Percentiles rank a stretch among this genome's conserved stretches.
Conservation (phyloP, 495 filamentous ascomycete genomes). For the Tricharina praecox region DNA sequence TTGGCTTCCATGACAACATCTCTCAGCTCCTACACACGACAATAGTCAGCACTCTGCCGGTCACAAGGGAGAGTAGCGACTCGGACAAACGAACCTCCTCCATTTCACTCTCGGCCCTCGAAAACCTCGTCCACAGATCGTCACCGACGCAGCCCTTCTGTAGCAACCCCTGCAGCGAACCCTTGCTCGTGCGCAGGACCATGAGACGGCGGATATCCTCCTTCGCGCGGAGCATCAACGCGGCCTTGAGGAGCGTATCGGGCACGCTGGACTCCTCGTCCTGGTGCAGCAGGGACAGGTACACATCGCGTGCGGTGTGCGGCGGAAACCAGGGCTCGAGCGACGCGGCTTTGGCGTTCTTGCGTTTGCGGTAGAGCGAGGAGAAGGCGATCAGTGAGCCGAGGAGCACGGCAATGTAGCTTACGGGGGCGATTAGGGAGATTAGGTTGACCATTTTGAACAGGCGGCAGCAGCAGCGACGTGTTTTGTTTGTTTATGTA, state of each 20-base stretch:
- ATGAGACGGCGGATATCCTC: constrained; percentile 88
- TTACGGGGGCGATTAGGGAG: constrained; percentile 32
- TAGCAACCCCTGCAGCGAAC: constrained; percentile 60
- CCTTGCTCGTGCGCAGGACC: constrained; percentile 67
- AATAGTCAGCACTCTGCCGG: neutral
- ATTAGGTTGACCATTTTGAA: constrained; percentile 15
- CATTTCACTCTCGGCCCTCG: constrained; percentile 87
- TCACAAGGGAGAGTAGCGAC: no score
- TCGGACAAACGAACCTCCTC: constrained; percentile 40
- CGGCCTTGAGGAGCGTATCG: constrained; percentile 71
- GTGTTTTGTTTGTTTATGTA: neutral
- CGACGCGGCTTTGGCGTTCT: constrained; percentile 67
- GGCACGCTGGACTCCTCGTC: constrained; percentile 62
- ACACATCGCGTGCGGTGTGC: constrained; percentile 82
- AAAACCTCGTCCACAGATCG: constrained; percentile 86
- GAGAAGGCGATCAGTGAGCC: constrained; percentile 85
- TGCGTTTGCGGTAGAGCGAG: constrained; percentile 79
- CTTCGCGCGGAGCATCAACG: constrained; percentile 71
- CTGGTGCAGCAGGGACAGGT: constrained; percentile 74
- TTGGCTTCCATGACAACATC: constrained; percentile 96
- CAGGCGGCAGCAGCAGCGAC: neutral
- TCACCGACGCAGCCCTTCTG: constrained; percentile 88
- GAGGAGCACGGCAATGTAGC: constrained; percentile 71
- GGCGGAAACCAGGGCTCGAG: constrained; percentile 84
- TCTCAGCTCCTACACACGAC: constrained; percentile 55